Evolutionary conservation across 1,284 basidiomycete species (phyloP), one percentile per base, ranked within the genome.

Genomic region (Malassezia furfur): DNA sequence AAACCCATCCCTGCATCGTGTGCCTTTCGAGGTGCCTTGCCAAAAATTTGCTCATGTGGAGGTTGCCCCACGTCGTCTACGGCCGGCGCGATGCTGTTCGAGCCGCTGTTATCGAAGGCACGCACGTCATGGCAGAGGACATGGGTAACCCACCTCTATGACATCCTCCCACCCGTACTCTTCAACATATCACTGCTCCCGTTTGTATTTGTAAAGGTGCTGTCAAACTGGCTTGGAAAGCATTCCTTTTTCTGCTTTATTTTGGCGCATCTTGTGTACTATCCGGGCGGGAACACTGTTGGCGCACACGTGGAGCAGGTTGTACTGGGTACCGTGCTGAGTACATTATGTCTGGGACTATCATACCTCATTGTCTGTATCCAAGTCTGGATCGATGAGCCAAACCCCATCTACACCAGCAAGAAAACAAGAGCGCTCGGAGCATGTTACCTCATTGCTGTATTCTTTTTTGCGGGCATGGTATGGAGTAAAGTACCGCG

Each of bases 241-340:
- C 37, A 30, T 12, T 28, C 25, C 0, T 52, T 52, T 28, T 32
- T 57, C 6, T 36, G 50, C 30, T 44, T 48, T 12, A 32, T 52
- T 3, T 7, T 57, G 1, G 21, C 30, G 11, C 55, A 57, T 7
- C n/a, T 35, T 11, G 48, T 34, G 54, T 68, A 71, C 58, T 72
- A 61, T 21, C 68, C 70, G 0, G 57, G 57, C 0, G 59, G 59
- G 2, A 56, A 50, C 22, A 61, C 66, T 3, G 50, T 67, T 25
- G 68, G 67, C 14, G 54, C 61, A 11, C 67, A 64, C 35, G 19
- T 71, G 14, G 66, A 71, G 44, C 41, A 49, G 1, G 62, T 63
- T 9, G 30, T 66, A 34, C 55, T 72, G 22, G 55, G 58, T 7
- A 34, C 70, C 14, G 10, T 65, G 15, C 60, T 50, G 11, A 59